A percentile compares a stretch with the other conserved stretches of the same genome.
Evolutionary conservation across 2,329 filamentous ascomycete genomes (phyloP).

Genomic region (Aspergillus brunneoviolaceus): DNA sequence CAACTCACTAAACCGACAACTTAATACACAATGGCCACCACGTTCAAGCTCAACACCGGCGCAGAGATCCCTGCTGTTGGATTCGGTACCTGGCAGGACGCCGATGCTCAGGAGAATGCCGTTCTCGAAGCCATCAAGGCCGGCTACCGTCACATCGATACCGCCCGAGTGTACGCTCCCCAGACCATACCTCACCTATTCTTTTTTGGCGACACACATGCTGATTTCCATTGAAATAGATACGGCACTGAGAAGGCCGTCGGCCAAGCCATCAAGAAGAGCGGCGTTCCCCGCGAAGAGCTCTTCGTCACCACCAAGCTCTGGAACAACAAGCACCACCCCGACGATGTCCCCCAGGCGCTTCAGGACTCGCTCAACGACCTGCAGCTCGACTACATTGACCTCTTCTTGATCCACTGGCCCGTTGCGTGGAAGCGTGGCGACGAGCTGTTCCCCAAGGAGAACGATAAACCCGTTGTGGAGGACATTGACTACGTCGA

Average conservation of each 20-base stretch:
- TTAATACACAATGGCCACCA: conserved; percentile 29
- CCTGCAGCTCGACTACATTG: conserved; percentile 65
- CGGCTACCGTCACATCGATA: conserved; percentile 59
- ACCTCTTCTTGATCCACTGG: conserved; percentile 71
- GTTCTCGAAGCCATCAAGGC: conserved; percentile 49
- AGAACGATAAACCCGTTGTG: conserved; percentile 43
- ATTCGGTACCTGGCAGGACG: conserved; percentile 58
- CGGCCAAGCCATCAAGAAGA: conserved; percentile 62
- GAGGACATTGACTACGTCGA: conserved; percentile 52
- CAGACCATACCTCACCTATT: neutral
- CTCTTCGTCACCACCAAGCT: conserved; percentile 68
- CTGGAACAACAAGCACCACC: conserved; percentile 64
- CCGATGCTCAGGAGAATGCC: conserved; percentile 49
- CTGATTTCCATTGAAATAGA: conserved; percentile 14
- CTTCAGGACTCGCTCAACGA: conserved; percentile 62
- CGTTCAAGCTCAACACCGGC: conserved; percentile 50
- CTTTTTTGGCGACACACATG: neutral
- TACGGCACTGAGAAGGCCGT: conserved; percentile 68
- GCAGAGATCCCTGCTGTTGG: conserved; percentile 50
- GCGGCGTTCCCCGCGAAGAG: conserved; percentile 62
- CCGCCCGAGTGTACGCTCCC: conserved; percentile 44
- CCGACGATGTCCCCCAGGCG: conserved; percentile 62
- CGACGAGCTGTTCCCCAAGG: conserved; percentile 49
- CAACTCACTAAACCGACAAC: neutral
- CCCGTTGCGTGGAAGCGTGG: conserved; percentile 55